phyloP scores from a whole-genome alignment of 805 yeast genomes.

The Ogataea saltuana region DNA sequence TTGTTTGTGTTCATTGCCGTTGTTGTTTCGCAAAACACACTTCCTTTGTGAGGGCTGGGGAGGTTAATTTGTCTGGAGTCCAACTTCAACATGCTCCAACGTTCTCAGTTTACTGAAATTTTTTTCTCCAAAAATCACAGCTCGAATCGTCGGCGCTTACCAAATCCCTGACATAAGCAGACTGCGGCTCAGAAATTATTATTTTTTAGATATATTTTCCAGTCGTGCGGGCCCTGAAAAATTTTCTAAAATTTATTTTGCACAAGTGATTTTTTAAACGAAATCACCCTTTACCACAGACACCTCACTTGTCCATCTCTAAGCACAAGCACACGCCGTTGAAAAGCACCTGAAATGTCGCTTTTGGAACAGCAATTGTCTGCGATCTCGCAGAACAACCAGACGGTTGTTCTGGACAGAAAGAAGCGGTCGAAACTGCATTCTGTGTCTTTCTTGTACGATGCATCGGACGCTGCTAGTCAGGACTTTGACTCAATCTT shows the following conservation, averaged over 20 bases:
- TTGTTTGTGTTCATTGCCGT: conserved; percentile 82
- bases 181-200: not conserved
- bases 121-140: too few relatives aligned
- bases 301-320: not conserved
- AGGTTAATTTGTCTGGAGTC: too few relatives aligned
- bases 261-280: not conserved
- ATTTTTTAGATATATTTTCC: not conserved
- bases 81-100: not conserved
- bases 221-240: conserved; percentile 10
- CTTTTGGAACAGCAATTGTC: conserved; percentile 83
- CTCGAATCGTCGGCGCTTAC: too few relatives aligned
- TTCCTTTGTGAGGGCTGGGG: too few relatives aligned
- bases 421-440: conserved; percentile 85
- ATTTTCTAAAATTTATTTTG: conserved; percentile 2
- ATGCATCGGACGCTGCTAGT: conserved; percentile 84
- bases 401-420: conserved; percentile 80
- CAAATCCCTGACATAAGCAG: too few relatives aligned
- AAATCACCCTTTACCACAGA: not conserved
- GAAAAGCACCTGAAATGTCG: conserved; percentile 16
- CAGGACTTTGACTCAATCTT: conserved; percentile 88
- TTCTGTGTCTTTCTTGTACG: conserved; percentile 83
- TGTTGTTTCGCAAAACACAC: too few relatives aligned
- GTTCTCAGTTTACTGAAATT: not conserved
- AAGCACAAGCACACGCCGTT: not conserved
- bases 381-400: conserved; percentile 60